phyloP scores from a whole-genome alignment of 345 rosid genomes.

The Toxicodendron radicans region DNA sequence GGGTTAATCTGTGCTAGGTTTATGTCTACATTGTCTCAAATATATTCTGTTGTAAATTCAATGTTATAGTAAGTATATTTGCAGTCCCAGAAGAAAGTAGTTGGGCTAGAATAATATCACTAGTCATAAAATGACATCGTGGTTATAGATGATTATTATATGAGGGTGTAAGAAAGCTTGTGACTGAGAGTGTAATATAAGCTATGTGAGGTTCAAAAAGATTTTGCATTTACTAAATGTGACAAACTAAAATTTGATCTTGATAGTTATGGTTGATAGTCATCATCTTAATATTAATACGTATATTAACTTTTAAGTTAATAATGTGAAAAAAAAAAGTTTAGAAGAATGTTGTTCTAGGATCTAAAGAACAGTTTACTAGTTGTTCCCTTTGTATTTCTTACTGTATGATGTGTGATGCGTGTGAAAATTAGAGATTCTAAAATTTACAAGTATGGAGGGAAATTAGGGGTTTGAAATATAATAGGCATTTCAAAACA shows the following conservation, averaged over 20 bases:
- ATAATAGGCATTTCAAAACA: not conserved
- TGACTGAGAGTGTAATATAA: not conserved
- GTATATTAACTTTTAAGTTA: not conserved
- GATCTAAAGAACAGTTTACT: not conserved
- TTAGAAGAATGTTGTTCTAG: not conserved
- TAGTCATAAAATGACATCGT: too few relatives aligned
- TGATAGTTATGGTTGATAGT: not conserved
- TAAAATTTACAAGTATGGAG: not conserved
- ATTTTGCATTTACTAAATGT: not conserved
- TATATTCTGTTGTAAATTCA: too few relatives aligned
- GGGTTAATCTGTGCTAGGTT: too few relatives aligned
- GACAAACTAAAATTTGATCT: not conserved
- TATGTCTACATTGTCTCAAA: too few relatives aligned
- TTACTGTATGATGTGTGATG: not conserved
- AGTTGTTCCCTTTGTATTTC: not conserved
- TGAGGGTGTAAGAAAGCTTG: not conserved
- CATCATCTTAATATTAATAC: not conserved
- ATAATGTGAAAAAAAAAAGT: not conserved
- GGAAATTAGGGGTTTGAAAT: not conserved
- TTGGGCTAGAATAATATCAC: too few relatives aligned
- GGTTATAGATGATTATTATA: not conserved
- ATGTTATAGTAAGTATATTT: too few relatives aligned
- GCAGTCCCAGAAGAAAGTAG: too few relatives aligned
- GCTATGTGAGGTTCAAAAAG: not conserved
- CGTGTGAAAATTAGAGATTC: not conserved